phyloP scores from a whole-genome alignment of 164 flowering plant genomes.

The Nelumbo lutea region DNA sequence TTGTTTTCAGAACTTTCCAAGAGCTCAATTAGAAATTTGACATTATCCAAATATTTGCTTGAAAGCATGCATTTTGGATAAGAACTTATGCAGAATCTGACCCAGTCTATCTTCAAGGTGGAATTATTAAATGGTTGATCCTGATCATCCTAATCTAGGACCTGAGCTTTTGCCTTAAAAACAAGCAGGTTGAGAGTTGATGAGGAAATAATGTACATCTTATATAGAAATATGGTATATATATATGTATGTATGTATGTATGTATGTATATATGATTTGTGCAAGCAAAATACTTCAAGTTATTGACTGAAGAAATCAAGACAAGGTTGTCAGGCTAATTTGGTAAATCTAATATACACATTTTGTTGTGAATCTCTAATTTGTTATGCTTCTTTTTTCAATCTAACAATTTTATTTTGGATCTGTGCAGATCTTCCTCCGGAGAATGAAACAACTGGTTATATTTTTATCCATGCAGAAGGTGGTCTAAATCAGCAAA shows the following conservation, averaged over 20 bases:
- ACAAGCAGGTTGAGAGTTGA: too few relatives aligned
- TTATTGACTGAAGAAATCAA: not conserved
- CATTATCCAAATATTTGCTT: too few relatives aligned
- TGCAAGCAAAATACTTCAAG: not conserved
- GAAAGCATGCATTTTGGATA: too few relatives aligned
- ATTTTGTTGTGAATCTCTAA: not conserved
- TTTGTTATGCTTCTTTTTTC: not conserved
- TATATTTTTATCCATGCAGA: constrained; percentile 96
- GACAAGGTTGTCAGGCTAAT: not conserved
- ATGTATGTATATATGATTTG: not conserved
- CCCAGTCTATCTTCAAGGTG: too few relatives aligned
- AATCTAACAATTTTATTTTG: constrained; percentile 3
- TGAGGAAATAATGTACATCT: not conserved
- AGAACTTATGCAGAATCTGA: too few relatives aligned
- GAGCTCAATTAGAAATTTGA: too few relatives aligned
- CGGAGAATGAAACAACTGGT: constrained; percentile 90
- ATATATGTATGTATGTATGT: too few relatives aligned
- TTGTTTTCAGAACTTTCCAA: too few relatives aligned
- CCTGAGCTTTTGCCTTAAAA: too few relatives aligned
- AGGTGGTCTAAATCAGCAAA: constrained; percentile 98
- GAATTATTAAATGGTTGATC: too few relatives aligned
- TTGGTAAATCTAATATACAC: not conserved
- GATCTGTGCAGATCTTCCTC: constrained; percentile 65
- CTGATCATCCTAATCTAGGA: too few relatives aligned
- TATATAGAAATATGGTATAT: not conserved